Base-by-base conservation (phyloP, 2,329 filamentous ascomycete genomes). In the Colletotrichum godetiae region DNA sequence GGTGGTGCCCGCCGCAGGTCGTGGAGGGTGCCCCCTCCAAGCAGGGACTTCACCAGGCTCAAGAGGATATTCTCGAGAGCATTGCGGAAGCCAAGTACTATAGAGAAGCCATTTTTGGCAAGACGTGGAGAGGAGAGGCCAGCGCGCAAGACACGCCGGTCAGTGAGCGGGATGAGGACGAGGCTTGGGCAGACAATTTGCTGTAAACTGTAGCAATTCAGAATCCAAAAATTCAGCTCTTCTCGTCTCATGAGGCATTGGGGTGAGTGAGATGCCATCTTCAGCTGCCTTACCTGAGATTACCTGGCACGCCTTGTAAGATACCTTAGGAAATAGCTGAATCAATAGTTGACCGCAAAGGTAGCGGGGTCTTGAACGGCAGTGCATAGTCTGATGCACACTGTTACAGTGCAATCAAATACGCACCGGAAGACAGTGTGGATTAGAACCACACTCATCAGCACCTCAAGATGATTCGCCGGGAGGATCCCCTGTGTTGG, bases 21-120 rank as follows among this genome's bases (percentile, higher is more conserved):
- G 79, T 93, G 74, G 85, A 86, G 68, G 85, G 86, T 57, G 91
- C 90, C 33, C 95, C 96, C 13, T 82, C 80, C 75, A 98, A 98
- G 86, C 89, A 89, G 80, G 91, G 90, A 49, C 85, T 92, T 64
- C 97, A 99, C 84, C 91, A 96, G 82, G 97, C 97, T 0, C 91
- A 89, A 78, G 91, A 94, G 68, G 97, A 99, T 82, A 98, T 99
- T 71, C 82, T 98, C 74, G 97, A 99, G 86, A 98, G 96, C 83
- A 98, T 99, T 75, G 92, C 90, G 68, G 97, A 99, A 86, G 96
- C 96, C 67, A 91, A 86, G 78, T 98, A 93, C 81, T 98, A 98
- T 82, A 91, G 90, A 78, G 86, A 92, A 73, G 85, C 85, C 22
- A 89, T 97, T 68, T 97, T 97, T 81, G 77, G 79, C 76, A 76